phyloP scores from a whole-genome alignment of 176 grass and related monocot genomes.

The Phragmites australis region DNA sequence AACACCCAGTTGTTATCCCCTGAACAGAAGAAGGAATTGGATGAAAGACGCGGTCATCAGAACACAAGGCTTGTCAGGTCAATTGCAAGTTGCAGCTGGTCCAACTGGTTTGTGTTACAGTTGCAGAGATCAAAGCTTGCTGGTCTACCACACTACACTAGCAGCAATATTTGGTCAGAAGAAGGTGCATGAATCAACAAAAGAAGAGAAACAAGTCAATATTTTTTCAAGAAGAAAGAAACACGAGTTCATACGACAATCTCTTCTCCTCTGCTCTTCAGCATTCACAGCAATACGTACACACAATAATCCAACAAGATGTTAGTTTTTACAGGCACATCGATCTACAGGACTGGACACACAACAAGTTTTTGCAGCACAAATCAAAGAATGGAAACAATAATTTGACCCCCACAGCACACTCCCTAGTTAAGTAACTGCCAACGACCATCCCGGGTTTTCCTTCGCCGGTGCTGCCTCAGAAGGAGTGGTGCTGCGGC shows the following conservation, averaged over 20 bases:
- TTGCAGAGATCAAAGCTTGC: neutral
- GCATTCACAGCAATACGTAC: neutral
- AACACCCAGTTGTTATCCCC: neutral
- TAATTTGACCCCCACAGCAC: neutral
- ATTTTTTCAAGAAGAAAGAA: neutral
- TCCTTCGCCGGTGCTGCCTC: neutral
- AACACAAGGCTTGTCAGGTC: constrained; percentile 10
- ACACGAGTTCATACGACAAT: neutral
- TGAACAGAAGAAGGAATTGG: neutral
- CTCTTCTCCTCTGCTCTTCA: constrained; percentile 25
- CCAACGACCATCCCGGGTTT: too few species aligned
- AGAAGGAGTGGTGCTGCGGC: constrained; percentile 46
- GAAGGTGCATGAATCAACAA: neutral
- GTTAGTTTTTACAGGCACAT: constrained; percentile 38
- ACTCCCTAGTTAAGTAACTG: too few species aligned
- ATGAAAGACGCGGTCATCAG: neutral
- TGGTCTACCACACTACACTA: neutral
- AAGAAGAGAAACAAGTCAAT: neutral
- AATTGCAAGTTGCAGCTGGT: neutral
- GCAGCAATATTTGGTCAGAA: neutral
- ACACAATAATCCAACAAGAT: constrained; percentile 27
- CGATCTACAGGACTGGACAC: constrained; percentile 34
- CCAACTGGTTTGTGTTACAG: neutral
- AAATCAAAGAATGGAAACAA: constrained; percentile 52
- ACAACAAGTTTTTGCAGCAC: neutral